phyloP scores from a whole-genome alignment of 495 filamentous ascomycete genomes.

The Aeminium ludgeri region DNA sequence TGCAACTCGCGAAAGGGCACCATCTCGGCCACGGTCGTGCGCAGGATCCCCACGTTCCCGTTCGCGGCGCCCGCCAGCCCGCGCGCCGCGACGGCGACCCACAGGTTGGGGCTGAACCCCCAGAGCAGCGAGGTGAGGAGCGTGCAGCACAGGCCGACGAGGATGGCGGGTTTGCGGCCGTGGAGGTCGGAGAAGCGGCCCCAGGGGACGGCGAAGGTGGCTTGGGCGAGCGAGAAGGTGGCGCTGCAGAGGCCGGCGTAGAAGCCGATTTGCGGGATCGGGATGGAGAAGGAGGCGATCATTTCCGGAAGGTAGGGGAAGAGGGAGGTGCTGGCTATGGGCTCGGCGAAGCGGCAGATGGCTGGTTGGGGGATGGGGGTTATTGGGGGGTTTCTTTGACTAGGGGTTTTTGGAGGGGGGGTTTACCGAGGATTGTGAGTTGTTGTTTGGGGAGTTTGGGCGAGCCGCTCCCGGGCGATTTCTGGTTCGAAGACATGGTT shows the following conservation, averaged over 20 bases:
- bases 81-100: constrained; percentile 53
- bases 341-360: constrained; percentile 72
- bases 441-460: constrained; percentile 4
- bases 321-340: constrained; percentile 63
- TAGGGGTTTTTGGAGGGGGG: no score
- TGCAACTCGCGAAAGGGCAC: constrained; percentile 69
- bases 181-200: constrained; percentile 56
- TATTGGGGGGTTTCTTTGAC: not conserved
- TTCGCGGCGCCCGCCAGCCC: constrained; percentile 49
- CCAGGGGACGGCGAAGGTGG: constrained; percentile 59
- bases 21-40: constrained; percentile 59
- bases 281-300: constrained; percentile 63
- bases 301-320: constrained; percentile 86
- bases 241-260: constrained; percentile 61
- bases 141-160: constrained; percentile 51
- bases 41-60: constrained; percentile 53
- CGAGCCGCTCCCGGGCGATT: constrained; percentile 2
- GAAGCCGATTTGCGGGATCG: constrained; percentile 52
- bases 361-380: constrained; percentile 26
- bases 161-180: constrained; percentile 59
- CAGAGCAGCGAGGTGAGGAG: constrained; percentile 58
- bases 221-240: constrained; percentile 57
- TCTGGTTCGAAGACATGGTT: no score
- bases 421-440: constrained; percentile 6
- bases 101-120: constrained; percentile 57